Percentiles rank a stretch among this genome's conserved stretches.
phyloP scores from a whole-genome alignment of 108 stramenopile species.

The Nitzschia sp. region DNA sequence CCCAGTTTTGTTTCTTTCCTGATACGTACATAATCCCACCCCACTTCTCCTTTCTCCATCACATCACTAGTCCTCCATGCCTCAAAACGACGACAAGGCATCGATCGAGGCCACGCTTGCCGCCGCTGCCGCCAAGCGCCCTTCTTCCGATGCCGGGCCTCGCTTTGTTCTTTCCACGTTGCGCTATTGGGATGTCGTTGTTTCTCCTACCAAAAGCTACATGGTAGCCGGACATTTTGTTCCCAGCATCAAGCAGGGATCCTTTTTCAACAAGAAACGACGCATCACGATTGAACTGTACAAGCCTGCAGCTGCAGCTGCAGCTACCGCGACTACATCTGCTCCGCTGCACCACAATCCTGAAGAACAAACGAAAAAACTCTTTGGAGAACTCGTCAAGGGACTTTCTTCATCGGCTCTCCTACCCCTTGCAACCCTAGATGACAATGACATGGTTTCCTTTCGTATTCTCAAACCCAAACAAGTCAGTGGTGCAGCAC shows the following conservation, averaged over 20 bases:
- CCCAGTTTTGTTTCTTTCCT: no score
- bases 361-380: background rate
- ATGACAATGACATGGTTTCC: conserved; percentile 9
- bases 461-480: conserved; percentile 3
- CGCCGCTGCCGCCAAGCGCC: background rate
- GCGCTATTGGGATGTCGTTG: conserved; percentile 30
- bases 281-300: conserved; percentile 36
- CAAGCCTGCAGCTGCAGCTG: background rate
- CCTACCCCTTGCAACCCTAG: background rate
- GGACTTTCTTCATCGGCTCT: conserved; percentile 10
- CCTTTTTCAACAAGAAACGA: conserved; percentile 2
- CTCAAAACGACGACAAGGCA: no score
- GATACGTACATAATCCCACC: no score
- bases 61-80: no score
- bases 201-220: conserved; percentile 24
- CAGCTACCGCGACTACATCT: background rate
- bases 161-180: conserved; percentile 5
- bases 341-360: background rate
- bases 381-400: conserved; percentile 8
- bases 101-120: background rate
- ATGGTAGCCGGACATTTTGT: conserved; percentile 20
- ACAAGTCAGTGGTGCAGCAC: background rate
- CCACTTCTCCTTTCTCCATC: no score
- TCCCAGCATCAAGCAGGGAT: background rate
- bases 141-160: background rate